phyloP scores from a whole-genome alignment of 371 early-diverging fungal genomes.

The Mucor indicus region DNA sequence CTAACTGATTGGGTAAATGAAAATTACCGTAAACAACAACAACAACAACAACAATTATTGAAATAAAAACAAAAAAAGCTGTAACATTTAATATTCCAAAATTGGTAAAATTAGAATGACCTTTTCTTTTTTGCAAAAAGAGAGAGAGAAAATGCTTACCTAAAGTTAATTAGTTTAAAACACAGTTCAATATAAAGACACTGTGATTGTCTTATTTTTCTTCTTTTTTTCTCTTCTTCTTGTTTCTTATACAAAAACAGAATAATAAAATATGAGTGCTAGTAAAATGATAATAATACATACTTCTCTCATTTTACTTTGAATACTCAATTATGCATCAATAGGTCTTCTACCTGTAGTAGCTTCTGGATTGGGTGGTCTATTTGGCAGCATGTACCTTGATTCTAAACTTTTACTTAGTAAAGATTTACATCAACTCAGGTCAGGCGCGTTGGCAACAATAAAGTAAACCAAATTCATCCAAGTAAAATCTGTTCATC shows the following conservation, averaged over 20 bases:
- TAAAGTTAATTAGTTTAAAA: too few relatives aligned
- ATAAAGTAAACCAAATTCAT: conserved; percentile 9
- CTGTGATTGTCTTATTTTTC: too few relatives aligned
- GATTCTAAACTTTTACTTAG: conserved; percentile 23
- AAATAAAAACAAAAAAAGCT: neutral
- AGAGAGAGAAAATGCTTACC: too few relatives aligned
- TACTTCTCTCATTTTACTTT: too few relatives aligned
- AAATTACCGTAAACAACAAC: conserved; percentile 8
- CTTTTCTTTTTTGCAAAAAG: too few relatives aligned
- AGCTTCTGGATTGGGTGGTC: conserved; percentile 19
- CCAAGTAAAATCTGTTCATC: neutral
- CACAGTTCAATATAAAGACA: too few relatives aligned
- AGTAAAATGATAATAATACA: too few relatives aligned
- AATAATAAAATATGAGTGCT: too few relatives aligned
- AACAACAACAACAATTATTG: neutral
- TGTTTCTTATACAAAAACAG: too few relatives aligned
- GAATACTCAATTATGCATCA: neutral
- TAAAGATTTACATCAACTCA: conserved; percentile 22
- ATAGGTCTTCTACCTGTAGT: conserved; percentile 13
- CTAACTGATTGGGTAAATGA: conserved; percentile 18
- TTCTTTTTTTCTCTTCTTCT: too few relatives aligned
- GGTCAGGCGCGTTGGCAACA: conserved; percentile 6
- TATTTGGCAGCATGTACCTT: conserved; percentile 30
- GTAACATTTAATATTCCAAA: neutral
- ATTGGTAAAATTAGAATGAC: too few relatives aligned